Conservation (phyloP, 139 green algal species). For the Volvox africanus region DNA sequence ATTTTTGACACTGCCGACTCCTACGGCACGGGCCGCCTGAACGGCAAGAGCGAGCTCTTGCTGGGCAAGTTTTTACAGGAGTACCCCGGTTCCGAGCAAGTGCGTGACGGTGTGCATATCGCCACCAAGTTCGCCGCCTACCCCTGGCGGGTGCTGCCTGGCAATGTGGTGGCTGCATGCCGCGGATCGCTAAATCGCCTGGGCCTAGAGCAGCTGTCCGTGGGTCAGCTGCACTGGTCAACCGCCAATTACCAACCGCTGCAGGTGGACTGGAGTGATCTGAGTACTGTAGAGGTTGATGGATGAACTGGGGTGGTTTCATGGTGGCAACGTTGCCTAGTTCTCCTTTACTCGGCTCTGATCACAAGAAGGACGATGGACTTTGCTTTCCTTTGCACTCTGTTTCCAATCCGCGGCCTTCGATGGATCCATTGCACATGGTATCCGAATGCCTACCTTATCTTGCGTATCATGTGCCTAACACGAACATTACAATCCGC, state of each 20-base stretch:
- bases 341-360: too few species aligned
- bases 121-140: slow-evolving; percentile 91
- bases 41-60: slow-evolving; percentile 70
- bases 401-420: too few species aligned
- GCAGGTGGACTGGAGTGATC: slow-evolving; percentile 60
- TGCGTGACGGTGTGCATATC: slow-evolving; percentile 66
- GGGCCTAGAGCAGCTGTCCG: slow-evolving; percentile 74
- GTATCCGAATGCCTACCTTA: too few species aligned
- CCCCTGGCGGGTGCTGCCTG: slow-evolving; percentile 77
- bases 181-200: slow-evolving; percentile 75
- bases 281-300: background rate
- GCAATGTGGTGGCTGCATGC: slow-evolving; percentile 81
- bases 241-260: slow-evolving; percentile 88
- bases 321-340: too few species aligned
- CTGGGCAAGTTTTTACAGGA: slow-evolving; percentile 81
- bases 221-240: slow-evolving; percentile 93
- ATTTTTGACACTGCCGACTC: slow-evolving; percentile 87
- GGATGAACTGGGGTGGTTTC: too few species aligned
- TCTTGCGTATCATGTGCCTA: too few species aligned
- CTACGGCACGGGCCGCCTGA: slow-evolving; percentile 81
- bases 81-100: slow-evolving; percentile 65
- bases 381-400: too few species aligned
- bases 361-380: too few species aligned
- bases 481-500: too few species aligned
- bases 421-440: too few species aligned